Evolutionary conservation across 345 rosid genomes (phyloP).

Genomic region (Eucalyptus lansdowneana): DNA sequence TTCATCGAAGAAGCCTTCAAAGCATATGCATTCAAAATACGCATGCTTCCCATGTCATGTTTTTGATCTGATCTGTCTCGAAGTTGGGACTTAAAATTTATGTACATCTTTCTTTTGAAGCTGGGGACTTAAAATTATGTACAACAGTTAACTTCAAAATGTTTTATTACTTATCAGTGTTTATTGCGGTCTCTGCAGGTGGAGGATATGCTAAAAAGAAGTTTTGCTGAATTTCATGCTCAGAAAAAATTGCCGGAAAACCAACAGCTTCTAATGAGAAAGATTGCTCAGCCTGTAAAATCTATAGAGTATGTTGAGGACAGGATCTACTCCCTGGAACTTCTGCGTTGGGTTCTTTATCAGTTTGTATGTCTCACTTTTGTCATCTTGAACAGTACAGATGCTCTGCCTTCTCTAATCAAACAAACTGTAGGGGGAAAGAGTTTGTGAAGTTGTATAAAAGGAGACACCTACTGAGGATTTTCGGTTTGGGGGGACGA

Average conservation of each 20-base stretch:
- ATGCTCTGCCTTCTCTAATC: background rate
- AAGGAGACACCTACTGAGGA: background rate
- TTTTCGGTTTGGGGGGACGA: background rate
- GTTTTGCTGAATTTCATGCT: constrained; percentile 94
- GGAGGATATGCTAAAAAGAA: constrained; percentile 98
- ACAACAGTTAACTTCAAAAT: background rate
- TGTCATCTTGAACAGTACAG: background rate
- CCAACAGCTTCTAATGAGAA: constrained; percentile 63
- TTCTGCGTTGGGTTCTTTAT: background rate
- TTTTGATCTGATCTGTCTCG: background rate
- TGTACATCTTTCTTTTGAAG: background rate
- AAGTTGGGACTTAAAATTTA: background rate
- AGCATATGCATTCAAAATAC: background rate
- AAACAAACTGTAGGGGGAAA: background rate
- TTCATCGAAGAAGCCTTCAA: background rate
- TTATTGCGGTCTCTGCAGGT: constrained; percentile 32
- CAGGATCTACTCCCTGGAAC: background rate
- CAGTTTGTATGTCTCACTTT: background rate
- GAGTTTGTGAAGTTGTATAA: background rate
- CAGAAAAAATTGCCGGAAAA: constrained; percentile 90
- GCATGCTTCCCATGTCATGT: background rate
- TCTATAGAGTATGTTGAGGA: constrained; percentile 53
- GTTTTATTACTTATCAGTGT: background rate
- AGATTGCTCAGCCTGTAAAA: constrained; percentile 68
- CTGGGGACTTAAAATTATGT: background rate